phyloP scores from a whole-genome alignment of 805 yeast species.

The Soucietia sequanensis region DNA sequence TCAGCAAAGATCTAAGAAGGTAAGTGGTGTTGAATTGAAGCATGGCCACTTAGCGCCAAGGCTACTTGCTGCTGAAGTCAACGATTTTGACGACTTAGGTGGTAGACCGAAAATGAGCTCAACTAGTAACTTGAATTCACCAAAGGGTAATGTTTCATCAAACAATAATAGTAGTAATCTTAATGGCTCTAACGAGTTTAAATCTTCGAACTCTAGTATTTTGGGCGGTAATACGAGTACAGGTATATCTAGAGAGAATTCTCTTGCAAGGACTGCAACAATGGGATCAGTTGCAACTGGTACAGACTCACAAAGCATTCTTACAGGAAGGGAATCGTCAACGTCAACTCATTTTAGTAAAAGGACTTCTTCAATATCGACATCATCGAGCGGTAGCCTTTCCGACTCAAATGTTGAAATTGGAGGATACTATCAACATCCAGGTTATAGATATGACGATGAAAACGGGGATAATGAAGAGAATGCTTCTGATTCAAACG shows the following conservation, averaged over 20 bases:
- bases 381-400: conserved; percentile 26
- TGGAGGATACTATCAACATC: conserved; percentile 42
- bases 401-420: conserved; percentile 20
- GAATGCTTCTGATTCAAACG: conserved; percentile 8
- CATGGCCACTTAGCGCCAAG: conserved; percentile 65
- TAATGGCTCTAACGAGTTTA: conserved; percentile 4
- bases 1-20: conserved; percentile 28
- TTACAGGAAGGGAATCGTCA: conserved; percentile 11
- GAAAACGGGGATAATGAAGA: conserved; percentile 20
- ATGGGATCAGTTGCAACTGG: conserved; percentile 18
- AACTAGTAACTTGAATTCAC: conserved; percentile 5
- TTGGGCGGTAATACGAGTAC: conserved; percentile 5
- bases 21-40: conserved; percentile 54
- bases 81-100: conserved; percentile 49
- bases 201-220: conserved; percentile 14
- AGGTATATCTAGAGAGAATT: conserved; percentile 21
- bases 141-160: neutral
- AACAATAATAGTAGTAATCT: neutral
- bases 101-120: conserved; percentile 2
- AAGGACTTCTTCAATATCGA: conserved; percentile 19
- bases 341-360: conserved; percentile 11
- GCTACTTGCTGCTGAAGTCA: conserved; percentile 73
- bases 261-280: conserved; percentile 33
- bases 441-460: conserved; percentile 30
- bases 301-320: conserved; percentile 17